These are phyloP conservation scores for Colletotrichum shisoi DNA, from an alignment of 2,329 filamentous ascomycete species.

Conservation along the genomic window DNA sequence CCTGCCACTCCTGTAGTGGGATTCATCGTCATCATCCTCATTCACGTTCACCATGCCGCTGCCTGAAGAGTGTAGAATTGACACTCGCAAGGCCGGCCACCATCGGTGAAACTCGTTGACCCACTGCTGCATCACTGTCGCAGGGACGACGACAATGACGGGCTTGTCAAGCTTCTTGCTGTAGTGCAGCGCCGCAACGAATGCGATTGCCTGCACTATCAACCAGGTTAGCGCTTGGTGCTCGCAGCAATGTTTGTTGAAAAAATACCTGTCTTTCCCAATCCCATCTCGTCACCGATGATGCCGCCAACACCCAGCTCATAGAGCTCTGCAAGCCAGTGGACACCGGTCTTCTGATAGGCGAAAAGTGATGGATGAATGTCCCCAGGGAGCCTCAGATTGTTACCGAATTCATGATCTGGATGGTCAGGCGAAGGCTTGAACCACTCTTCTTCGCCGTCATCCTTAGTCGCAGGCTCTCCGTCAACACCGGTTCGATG, in stretches of 20 bases:
- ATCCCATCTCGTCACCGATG: slow-evolving; percentile 95
- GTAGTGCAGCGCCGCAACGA: slow-evolving; percentile 89
- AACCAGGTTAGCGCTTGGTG: slow-evolving; percentile 21
- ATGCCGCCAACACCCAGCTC: slow-evolving; percentile 91
- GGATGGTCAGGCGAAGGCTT: slow-evolving; percentile 83
- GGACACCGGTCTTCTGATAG: slow-evolving; percentile 95
- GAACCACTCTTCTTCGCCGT: slow-evolving; percentile 73
- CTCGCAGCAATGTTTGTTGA: neutral
- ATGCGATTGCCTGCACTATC: slow-evolving; percentile 69
- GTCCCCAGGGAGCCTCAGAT: slow-evolving; percentile 85
- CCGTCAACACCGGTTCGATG: slow-evolving; percentile 47
- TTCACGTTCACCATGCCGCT: slow-evolving; percentile 94
- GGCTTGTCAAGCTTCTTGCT: slow-evolving; percentile 85
- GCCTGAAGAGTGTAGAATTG: slow-evolving; percentile 92
- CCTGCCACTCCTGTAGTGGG: slow-evolving; percentile 48
- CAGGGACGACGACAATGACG: slow-evolving; percentile 89
- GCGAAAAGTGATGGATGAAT: slow-evolving; percentile 92
- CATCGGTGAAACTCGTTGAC: slow-evolving; percentile 97
- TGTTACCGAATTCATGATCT: slow-evolving; percentile 78
- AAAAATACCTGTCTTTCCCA: slow-evolving; percentile 79
- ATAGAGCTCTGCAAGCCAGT: slow-evolving; percentile 94
- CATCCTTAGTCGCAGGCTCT: slow-evolving; percentile 54
- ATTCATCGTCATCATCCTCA: slow-evolving; percentile 60
- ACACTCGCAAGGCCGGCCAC: slow-evolving; percentile 99
- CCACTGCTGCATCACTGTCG: slow-evolving; percentile 96